Percentiles rank a stretch among this genome's conserved stretches.
Conservation (phyloP, 2,329 filamentous ascomycete genomes). For the Lachnellula arida region DNA sequence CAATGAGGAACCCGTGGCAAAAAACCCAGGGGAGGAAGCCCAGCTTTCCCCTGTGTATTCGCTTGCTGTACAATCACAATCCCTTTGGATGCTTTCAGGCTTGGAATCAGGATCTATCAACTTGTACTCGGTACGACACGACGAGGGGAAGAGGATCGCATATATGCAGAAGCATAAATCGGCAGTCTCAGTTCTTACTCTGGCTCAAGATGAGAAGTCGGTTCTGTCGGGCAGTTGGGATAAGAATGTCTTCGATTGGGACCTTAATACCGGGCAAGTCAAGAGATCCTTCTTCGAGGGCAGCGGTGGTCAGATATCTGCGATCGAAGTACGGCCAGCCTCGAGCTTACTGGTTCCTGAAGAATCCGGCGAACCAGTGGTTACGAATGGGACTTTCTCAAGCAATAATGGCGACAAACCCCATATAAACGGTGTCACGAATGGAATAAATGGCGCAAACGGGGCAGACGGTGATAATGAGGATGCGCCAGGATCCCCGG, state of each 20-base stretch:
- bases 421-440: slow-evolving; percentile 47
- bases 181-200: slow-evolving; percentile 84
- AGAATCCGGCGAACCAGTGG: slow-evolving; percentile 57
- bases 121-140: slow-evolving; percentile 85
- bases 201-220: slow-evolving; percentile 80
- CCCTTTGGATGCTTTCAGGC: slow-evolving; percentile 86
- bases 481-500: slow-evolving; percentile 59
- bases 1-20: slow-evolving; percentile 69
- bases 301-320: slow-evolving; percentile 77
- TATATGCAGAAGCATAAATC: slow-evolving; percentile 80
- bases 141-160: slow-evolving; percentile 86
- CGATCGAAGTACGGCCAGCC: slow-evolving; percentile 78
- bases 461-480: slow-evolving; percentile 39
- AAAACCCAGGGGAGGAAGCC: slow-evolving; percentile 46
- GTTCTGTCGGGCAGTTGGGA: slow-evolving; percentile 95
- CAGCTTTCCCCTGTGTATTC: slow-evolving; percentile 89
- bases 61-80: slow-evolving; percentile 82
- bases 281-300: slow-evolving; percentile 78
- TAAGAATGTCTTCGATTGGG: slow-evolving; percentile 91
- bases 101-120: slow-evolving; percentile 90
- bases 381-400: slow-evolving; percentile 63
- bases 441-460: slow-evolving; percentile 36
- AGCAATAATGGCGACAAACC: slow-evolving; percentile 66
- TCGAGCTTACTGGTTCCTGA: slow-evolving; percentile 71
- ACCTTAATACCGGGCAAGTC: slow-evolving; percentile 78